A percentile compares a stretch with the other conserved stretches of the same genome.
Conservation (phyloP, 495 filamentous ascomycete species). For the Tuber magnatum region DNA sequence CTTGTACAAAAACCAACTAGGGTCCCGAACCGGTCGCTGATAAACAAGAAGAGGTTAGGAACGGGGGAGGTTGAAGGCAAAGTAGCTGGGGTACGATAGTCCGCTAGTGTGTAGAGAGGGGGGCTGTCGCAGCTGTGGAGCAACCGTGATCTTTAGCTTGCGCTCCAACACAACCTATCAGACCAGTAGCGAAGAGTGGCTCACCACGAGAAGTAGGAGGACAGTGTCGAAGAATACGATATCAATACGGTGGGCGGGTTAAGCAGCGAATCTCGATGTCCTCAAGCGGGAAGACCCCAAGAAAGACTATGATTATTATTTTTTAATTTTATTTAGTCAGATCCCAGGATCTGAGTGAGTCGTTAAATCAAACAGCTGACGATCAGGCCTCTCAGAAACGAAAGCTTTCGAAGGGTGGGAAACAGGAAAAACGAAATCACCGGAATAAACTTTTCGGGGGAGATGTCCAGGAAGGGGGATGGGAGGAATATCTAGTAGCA, state of each 20-base stretch:
- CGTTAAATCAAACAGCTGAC: not conserved
- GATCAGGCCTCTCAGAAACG: not conserved
- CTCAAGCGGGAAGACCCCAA: not conserved
- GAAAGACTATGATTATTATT: not conserved
- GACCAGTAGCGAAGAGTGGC: not conserved
- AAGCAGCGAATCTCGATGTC: not conserved
- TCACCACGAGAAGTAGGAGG: not conserved
- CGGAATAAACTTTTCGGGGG: not conserved
- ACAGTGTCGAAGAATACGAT: not conserved
- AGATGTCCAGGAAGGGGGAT: not conserved
- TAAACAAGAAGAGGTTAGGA: slow-evolving; percentile 11
- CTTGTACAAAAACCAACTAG: slow-evolving; percentile 11
- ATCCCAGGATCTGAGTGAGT: not conserved
- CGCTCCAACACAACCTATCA: not conserved
- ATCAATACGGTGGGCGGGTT: not conserved
- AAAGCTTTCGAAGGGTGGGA: not conserved
- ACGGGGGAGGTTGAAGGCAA: not conserved
- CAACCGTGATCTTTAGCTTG: not conserved
- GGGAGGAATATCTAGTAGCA: slow-evolving; percentile 7
- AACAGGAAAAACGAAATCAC: not conserved
- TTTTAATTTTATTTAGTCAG: not conserved
- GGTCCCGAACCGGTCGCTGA: slow-evolving; percentile 18
- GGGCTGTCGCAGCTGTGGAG: not conserved
- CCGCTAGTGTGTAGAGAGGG: not conserved
- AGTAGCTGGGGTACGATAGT: not conserved